Base-by-base conservation (phyloP, 2,329 filamentous ascomycete genomes). In the Cryphonectria naterciae region DNA sequence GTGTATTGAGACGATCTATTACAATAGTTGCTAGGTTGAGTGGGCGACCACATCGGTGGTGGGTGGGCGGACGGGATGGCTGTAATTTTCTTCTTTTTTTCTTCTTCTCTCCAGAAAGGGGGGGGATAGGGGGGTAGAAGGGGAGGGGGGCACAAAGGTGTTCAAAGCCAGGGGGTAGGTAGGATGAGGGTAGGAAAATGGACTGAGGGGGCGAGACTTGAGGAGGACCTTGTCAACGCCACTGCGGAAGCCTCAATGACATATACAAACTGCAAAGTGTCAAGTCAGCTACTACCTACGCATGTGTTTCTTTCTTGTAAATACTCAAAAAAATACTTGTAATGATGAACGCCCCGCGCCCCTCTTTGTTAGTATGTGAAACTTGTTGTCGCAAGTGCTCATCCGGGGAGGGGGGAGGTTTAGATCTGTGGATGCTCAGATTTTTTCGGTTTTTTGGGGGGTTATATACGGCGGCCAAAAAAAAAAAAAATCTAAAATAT, bases 281-380 rank as follows among this genome's bases (percentile, higher is more conserved):
- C 37, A 39, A 43, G 41, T 17, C 41, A 65, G 13, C 58, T 65
- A 32, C 32, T 32, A 2, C 32, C 32, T 32, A 65, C 68, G 61
- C 56, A 46, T 46, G 58, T 67, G 62, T 39, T 56, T 65, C 35
- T 66, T 69, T 54, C 63, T 69, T 69, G 68, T 69, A 69, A 67
- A 69, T 69, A 60, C 43, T 60, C 62, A 49, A 54, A 58, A 15
- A 32, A n/a, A n/a, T 39, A 61, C 22, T 61, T 37, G 19, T 37
- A 39, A 39, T 61, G 32, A 61, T 39, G 19, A 61, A 39, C 37
- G 37, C 37, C 0, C 37, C 3, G 22, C 35, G 19, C 22, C 19
- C 37, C 10, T 11, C 3, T 39, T 39, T 56, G n/a, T 49, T 15
- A 32, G 28, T 7, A 58, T 28, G 25, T 61, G 17, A 61, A n/a